Evolutionary conservation across 2,329 filamentous ascomycete genomes (phyloP), one percentile per base, ranked within the genome.

Genomic region (Biscogniauxia sp.): DNA sequence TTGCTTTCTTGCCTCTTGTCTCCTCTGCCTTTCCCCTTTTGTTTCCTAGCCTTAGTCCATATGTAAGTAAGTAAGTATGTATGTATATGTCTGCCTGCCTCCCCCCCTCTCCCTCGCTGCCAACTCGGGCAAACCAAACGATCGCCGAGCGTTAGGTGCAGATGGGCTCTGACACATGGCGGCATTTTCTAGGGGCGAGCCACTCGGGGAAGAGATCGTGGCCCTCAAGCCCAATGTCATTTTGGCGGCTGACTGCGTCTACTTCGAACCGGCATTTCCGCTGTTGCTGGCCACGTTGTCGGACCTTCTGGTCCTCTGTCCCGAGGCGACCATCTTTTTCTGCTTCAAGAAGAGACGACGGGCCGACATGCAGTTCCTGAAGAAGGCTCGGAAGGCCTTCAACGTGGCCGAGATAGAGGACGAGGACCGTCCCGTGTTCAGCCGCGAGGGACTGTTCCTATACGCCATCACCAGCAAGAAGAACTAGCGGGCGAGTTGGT

Each of bases 231-330:
- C 93, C 19, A 87, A 93, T 69, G 81, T 97, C 58, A 88, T 99
- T 59, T 83, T 98, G n/a, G 95, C 95, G 3, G 94, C 93, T 50
- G 95, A 98, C 75, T 98, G 94, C 77, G 93, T 97, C 54, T 99
- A 98, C 79, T 96, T 96, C 75, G 95, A 98, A 76, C 93, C 94
- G 2, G 92, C 95, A 1, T 98, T 98, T 72, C 93, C 94, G 28
- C 81, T 97, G 37, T 83, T 99, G 53, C 84, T 95, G 71, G 79
- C 87, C 64, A 98, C 94, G 5, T 78, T 98, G 66, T 80, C 84
- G 61, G 87, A 91, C 64, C 80, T 97, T 54, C 81, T 97, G 65
- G 83, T 85, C 17, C 83, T 93, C 51, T 93, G 89, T 74, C 89
- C 89, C 20, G 75, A 80, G 51, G 83, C 84, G 11, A 79, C 82